phyloP scores from a whole-genome alignment of 768 basidiomycete genomes.

The Pseudohyphozyma bogoriensis region DNA sequence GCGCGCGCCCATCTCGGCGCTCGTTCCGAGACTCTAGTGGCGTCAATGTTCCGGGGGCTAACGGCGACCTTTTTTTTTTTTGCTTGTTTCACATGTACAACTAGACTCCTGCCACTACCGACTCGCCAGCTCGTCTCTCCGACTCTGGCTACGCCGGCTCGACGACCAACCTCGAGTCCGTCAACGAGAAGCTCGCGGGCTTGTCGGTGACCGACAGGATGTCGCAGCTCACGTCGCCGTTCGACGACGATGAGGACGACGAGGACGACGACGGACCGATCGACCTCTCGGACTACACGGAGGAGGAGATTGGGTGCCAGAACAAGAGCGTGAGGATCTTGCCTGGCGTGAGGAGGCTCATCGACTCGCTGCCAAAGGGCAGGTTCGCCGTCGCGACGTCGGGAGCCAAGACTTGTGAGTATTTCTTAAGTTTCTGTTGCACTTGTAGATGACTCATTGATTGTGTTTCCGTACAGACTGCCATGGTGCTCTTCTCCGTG shows the following conservation, averaged over 20 bases:
- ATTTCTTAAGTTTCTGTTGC: background rate
- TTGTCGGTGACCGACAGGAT: conserved; percentile 7
- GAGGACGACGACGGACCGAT: conserved; percentile 45
- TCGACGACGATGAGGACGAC: conserved; percentile 36
- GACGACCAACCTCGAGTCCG: conserved; percentile 6
- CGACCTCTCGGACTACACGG: conserved; percentile 35
- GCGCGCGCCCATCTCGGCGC: too few species aligned
- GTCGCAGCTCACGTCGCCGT: conserved; percentile 30
- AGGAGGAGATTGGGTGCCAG: conserved; percentile 29
- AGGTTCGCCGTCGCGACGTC: conserved; percentile 64
- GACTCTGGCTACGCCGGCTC: too few species aligned
- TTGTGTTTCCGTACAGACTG: conserved; percentile 32
- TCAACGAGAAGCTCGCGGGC: conserved; percentile 16
- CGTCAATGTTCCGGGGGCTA: too few species aligned
- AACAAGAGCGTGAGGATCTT: conserved; percentile 48
- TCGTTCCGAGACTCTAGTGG: too few species aligned
- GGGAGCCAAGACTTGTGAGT: conserved; percentile 58
- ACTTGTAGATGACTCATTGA: conserved; percentile 34
- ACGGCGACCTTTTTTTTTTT: too few species aligned
- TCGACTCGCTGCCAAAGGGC: conserved; percentile 56
- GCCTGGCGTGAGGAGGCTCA: conserved; percentile 58
- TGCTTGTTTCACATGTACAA: background rate
- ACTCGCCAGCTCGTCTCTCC: too few species aligned
- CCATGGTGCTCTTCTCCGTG: conserved; percentile 59
- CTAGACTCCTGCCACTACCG: too few species aligned